These are phyloP conservation scores for Jatropha podagrica DNA, from an alignment of 441 rosid genomes.

Conservation along the genomic window DNA sequence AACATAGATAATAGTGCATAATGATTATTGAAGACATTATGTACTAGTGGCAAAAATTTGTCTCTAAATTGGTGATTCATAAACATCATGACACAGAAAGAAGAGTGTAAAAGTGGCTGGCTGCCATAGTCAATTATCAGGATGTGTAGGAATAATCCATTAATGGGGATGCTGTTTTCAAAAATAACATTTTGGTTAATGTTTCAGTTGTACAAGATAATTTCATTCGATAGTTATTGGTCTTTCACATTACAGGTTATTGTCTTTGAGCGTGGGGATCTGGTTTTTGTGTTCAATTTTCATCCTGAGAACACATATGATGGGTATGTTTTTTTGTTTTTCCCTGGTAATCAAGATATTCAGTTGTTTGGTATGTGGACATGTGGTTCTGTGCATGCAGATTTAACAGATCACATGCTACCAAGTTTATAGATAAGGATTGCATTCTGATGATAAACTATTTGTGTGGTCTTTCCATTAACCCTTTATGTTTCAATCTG, in stretches of 20 bases:
- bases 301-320: constrained; percentile 70
- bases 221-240: neutral
- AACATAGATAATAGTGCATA: neutral
- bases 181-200: constrained; percentile 5
- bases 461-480: constrained; percentile 10
- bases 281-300: constrained; percentile 77
- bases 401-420: constrained; percentile 2
- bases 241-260: constrained; percentile 54
- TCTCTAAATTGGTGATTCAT: neutral
- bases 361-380: neutral
- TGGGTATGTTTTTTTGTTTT: constrained; percentile 45
- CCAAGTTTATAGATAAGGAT: neutral
- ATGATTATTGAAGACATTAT: neutral
- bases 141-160: neutral
- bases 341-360: constrained; percentile 1
- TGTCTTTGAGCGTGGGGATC: constrained; percentile 81
- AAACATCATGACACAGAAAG: neutral
- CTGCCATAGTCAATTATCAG: neutral
- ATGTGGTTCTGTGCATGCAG: neutral
- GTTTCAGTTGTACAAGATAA: neutral
- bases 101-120: constrained; percentile 3
- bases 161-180: neutral
- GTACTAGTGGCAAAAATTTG: neutral
- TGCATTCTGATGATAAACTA: constrained; percentile 8
- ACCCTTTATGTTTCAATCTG: constrained; percentile 18